Evolutionary conservation across 495 filamentous ascomycete species (phyloP), one percentile per base, ranked within the genome.

Genomic region (Penicillium antarcticum): DNA sequence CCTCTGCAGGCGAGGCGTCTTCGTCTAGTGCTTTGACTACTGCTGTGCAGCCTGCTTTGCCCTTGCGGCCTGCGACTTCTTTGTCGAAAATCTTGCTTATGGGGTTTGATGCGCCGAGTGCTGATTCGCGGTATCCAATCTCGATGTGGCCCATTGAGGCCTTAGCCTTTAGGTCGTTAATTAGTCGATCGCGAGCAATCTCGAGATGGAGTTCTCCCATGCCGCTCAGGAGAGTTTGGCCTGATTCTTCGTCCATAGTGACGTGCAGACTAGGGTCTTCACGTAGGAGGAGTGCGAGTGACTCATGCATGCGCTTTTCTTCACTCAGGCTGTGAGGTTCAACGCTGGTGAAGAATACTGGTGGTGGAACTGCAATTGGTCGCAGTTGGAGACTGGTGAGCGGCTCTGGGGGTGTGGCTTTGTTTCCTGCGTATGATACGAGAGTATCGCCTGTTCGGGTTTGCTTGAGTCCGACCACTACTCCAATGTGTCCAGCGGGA

Each of bases 171-270:
- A 96, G 85, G 55, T 97, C 89, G 32, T 87, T 86, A 45, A 92
- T 79, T 6, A 99, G 82, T 17, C 92, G 80, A 68, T 97, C 90
- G 23, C 86, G 77, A 3, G 95, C 91, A 32, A 99, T 94, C 56
- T 99, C 95, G 3, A 99, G 82, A 66, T 99, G 95, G n/a, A 99
- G 81, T 45, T 96, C 89, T 3, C 95, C 95, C 95, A 99, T 99
- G 10, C 95, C 95, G 33, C 88, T 89, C 1, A 99, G 76, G 8
- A 95, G 85, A 14, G 91, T 96, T 56, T 96, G 92, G 1, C 92
- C 94, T 0, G 89, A 91, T 62, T 97, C 95, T 56, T 92, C 86
- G 60, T 97, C 90, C 17, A 87, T 71, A 40, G 74, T 86, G 61
- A 96, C 83, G 19, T 92, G 82, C n/a, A 99, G 71, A 66, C 89